Conservation (phyloP, 129 eudicot genomes). For the Apium graveolens region DNA sequence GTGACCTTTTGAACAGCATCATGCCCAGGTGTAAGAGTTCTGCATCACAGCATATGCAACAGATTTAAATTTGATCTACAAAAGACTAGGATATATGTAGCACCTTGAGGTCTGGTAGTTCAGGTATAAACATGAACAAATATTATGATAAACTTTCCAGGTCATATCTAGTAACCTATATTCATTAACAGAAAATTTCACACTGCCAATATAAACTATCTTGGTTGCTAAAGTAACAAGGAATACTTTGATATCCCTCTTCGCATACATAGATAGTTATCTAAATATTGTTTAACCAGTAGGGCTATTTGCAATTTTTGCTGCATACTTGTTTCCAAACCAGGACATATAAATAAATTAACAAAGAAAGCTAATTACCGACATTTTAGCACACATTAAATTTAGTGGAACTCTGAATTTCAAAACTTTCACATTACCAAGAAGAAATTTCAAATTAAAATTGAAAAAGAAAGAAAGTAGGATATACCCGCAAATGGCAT, state of each 20-base stretch:
- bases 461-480: not conserved
- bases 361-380: too few species aligned
- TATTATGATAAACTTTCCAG: not conserved
- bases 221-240: too few species aligned
- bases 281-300: too few species aligned
- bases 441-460: not conserved
- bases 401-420: not conserved
- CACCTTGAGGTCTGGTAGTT: not conserved
- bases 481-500: slow-evolving; percentile 95
- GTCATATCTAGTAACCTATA: not conserved
- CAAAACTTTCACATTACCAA: not conserved
- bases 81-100: not conserved
- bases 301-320: too few species aligned
- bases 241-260: too few species aligned
- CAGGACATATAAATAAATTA: too few species aligned
- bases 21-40: slow-evolving; percentile 94
- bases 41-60: slow-evolving; percentile 30
- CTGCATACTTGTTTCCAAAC: too few species aligned
- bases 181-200: too few species aligned
- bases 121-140: not conserved
- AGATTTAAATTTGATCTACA: not conserved
- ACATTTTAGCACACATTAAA: not conserved
- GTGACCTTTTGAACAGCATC: slow-evolving; percentile 98
- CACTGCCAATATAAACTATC: too few species aligned
- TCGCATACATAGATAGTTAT: too few species aligned